Evolutionary conservation across 106 monocot species (phyloP), one percentile per base, ranked within the genome.

Genomic region (Ottelia alismoides): DNA sequence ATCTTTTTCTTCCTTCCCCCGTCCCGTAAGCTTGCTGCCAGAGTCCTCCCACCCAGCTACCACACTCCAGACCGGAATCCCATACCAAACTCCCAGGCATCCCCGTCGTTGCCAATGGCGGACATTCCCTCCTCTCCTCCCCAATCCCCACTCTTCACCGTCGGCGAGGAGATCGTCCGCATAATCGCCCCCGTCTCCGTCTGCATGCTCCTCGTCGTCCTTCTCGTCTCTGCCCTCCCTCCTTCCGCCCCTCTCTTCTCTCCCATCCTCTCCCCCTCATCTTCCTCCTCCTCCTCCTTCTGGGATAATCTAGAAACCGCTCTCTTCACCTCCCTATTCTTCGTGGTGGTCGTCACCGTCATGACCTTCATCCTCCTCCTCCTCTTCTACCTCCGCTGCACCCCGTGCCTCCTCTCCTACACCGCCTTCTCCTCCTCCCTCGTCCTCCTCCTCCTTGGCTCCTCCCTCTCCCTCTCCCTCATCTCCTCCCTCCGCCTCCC

Each of bases 331-430:
- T 75, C 96, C 66, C 18, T 79, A 57, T 31, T 51, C 64, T 83
- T 83, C 63, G 70, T 83, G 44, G 72, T 60, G 57, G 4, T 68
- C 60, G 31, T 77, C 68, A 76, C 85, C 45, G 22, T 58, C 63
- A 25, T 69, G 58, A 75, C 84, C 65, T 88, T 88, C 84, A 16
- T 81, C 57, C 68, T 84, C 35, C 69, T 82, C 63, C 76, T 81
- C 68, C 78, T 89, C 60, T 89, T 96, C 82, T 96, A 96, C 72
- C 56, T 88, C 72, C 75, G 96, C 28, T 82, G 72, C 66, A 85
- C 69, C 60, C 28, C 28, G 27, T 85, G 62, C 76, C 79, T 94
- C 78, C 64, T 64, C 27, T 59, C 47, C 68, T 81, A 88, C 84
- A 69, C 81, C 65, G 75, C 65, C 51, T 81, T 85, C 81, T 78